Base-by-base conservation (phyloP, 306 rosid species). In the Citrullus mucosospermus region DNA sequence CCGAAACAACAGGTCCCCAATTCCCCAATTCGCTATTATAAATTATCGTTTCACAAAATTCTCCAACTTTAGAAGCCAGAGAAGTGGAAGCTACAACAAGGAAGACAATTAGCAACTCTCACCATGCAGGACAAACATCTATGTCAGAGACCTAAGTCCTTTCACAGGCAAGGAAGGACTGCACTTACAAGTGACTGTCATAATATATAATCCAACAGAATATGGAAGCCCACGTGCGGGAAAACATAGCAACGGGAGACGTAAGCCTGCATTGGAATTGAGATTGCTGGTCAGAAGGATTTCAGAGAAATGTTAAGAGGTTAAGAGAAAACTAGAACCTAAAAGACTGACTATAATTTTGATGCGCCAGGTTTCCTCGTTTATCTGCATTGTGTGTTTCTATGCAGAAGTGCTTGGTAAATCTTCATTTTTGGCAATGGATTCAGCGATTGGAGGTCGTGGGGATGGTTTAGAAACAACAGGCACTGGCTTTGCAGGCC, bases 321-420 rank as follows among this genome's bases (percentile, higher is more conserved):
- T 18, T 65, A 16, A 16, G 38, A 17, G 25, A 66, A 38, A 43
- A 43, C 32, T 44, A 69, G 17, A 69, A 70, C 76, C 56, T 44
- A 70, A 12, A 58, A 22, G 77, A 53, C 18, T 10, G 17, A 65
- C 43, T 32, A 65, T 2, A 63, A 32, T 65, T 65, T 8, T 48
- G 25, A 36, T 34, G 48, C 72, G 20, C 20, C 44, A 8, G 14
- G 44, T 51, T 14, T 16, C 12, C 44, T 71, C 8, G n/a, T 71
- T 25, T 28, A 28, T 25, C 22, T 7, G 41, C 59, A 71, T 46
- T 25, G 32, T 20, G 1, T 46, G 28, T 51, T 54, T 58, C 82
- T 89, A 88, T 3, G 97, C 92, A 58, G 98, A 90, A 82, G 86
- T 85, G 81, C 83, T 78, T 2, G 80, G 90, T 51, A 81, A 8